Percentiles rank a stretch among this genome's conserved stretches.
Evolutionary conservation across 1,284 basidiomycete genomes (phyloP).

Genomic region (Dichomitus squalens): DNA sequence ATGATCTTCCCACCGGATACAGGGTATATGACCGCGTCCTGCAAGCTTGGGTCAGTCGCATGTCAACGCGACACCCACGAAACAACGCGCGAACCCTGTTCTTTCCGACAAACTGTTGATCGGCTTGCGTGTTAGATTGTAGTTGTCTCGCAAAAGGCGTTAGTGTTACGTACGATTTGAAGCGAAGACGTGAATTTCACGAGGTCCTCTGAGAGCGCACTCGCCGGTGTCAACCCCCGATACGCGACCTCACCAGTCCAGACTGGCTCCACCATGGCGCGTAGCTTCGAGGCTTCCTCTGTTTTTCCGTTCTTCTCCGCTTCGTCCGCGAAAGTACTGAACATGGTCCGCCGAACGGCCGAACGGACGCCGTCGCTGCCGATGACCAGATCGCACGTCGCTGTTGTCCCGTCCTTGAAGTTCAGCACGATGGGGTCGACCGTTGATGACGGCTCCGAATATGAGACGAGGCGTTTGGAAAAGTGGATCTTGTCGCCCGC

Average conservation of each 20-base stretch:
- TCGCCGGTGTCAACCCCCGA: not conserved
- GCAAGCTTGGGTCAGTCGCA: not conserved
- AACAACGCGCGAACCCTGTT: not conserved
- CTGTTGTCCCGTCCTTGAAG: conserved; percentile 50
- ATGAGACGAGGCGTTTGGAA: conserved; percentile 51
- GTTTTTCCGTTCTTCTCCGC: conserved; percentile 19
- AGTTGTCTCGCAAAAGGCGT: too few relatives aligned
- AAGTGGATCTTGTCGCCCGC: conserved; percentile 35
- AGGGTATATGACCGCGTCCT: conserved; percentile 8
- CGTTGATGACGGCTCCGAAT: conserved; percentile 35
- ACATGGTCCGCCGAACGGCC: conserved; percentile 31
- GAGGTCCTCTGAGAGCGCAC: not conserved
- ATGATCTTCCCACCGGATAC: conserved; percentile 4
- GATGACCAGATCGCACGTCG: conserved; percentile 50
- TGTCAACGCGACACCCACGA: too few relatives aligned
- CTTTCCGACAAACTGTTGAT: conserved; percentile 1
- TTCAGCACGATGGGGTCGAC: conserved; percentile 36
- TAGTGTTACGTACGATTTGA: not conserved
- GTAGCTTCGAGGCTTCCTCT: not conserved
- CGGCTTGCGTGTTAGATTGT: not conserved
- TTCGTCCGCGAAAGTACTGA: conserved; percentile 11
- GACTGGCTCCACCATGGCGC: not conserved
- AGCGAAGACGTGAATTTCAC: not conserved
- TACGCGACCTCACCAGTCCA: conserved; percentile 1
- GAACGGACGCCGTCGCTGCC: conserved; percentile 57